Percentiles rank a stretch among this genome's conserved stretches.
Conservation (phyloP, 2,329 filamentous ascomycete species). For the Aspergillus sp. region DNA sequence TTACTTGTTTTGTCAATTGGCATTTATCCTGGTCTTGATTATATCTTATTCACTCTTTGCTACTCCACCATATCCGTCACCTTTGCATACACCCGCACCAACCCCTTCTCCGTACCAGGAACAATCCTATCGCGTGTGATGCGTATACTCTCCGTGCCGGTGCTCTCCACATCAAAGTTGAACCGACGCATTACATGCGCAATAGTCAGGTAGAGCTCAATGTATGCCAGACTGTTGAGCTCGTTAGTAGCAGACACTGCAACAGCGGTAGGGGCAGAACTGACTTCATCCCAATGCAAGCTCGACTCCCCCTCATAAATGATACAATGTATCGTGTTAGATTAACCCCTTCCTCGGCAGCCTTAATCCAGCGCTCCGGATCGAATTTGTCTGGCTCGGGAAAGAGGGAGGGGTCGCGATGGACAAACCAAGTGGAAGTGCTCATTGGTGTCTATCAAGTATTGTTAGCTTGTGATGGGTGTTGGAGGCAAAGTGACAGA, state of each 20-base stretch:
- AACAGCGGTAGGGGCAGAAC: neutral
- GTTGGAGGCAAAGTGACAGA: neutral
- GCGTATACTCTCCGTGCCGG: slow-evolving; percentile 28
- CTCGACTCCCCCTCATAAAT: slow-evolving; percentile 30
- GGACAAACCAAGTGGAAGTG: slow-evolving; percentile 35
- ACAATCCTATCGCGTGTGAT: slow-evolving; percentile 24
- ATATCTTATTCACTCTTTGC: no score
- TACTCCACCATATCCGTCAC: slow-evolving; percentile 1
- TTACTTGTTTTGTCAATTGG: no score
- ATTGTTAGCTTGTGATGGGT: neutral
- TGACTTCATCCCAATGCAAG: slow-evolving; percentile 31
- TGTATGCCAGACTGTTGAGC: slow-evolving; percentile 29
- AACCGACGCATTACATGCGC: slow-evolving; percentile 30
- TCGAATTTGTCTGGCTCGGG: slow-evolving; percentile 29
- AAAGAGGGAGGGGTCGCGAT: slow-evolving; percentile 26
- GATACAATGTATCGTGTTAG: slow-evolving; percentile 26
- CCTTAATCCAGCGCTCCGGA: slow-evolving; percentile 30
- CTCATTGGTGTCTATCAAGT: slow-evolving; percentile 33
- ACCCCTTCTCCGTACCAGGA: neutral
- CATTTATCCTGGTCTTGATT: no score
- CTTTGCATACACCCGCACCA: slow-evolving; percentile 1
- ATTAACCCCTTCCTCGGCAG: slow-evolving; percentile 19
- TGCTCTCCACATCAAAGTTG: slow-evolving; percentile 30
- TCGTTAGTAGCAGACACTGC: neutral
- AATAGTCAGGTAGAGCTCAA: slow-evolving; percentile 32